A percentile compares a stretch with the other conserved stretches of the same genome.
These are phyloP conservation scores for Marasmius sp. DNA, from an alignment of 1,284 basidiomycete species.

Conservation along the genomic window DNA sequence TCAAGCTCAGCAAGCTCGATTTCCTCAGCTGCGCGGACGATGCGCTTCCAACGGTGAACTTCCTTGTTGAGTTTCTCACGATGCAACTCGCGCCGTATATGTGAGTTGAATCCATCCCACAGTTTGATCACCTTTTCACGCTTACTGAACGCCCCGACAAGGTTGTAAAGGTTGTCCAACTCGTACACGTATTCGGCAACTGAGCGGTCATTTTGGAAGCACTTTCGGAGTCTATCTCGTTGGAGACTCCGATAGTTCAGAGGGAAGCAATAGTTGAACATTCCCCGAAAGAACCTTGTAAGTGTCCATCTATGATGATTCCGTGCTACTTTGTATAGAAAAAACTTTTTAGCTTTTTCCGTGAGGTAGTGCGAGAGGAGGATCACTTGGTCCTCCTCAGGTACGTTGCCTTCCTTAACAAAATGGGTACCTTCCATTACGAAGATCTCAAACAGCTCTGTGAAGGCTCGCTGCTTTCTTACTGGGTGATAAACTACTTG, in stretches of 20 bases:
- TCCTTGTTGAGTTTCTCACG: constrained; percentile 7
- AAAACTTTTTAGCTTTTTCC: not conserved
- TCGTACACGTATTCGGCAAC: constrained; percentile 10
- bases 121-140: constrained; percentile 9
- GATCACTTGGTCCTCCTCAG: not conserved
- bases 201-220: not conserved
- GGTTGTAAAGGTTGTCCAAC: constrained; percentile 14
- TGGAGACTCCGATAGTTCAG: not conserved
- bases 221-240: not conserved
- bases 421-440: not conserved
- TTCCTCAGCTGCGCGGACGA: constrained; percentile 5
- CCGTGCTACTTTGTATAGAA: too few species aligned
- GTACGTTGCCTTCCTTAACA: not conserved
- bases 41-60: constrained; percentile 3
- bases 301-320: not conserved
- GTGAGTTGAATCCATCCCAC: constrained; percentile 7
- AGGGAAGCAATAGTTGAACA: not conserved
- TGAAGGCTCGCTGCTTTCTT: too few species aligned
- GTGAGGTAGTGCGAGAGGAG: not conserved
- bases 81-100: constrained; percentile 3
- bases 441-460: not conserved
- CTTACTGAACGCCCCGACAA: constrained; percentile 7
- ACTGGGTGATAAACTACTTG: too few species aligned
- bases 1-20: constrained; percentile 12
- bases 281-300: not conserved